These are phyloP conservation scores for Populus ilicifolia DNA, from an alignment of 345 rosid species.

Conservation along the genomic window DNA sequence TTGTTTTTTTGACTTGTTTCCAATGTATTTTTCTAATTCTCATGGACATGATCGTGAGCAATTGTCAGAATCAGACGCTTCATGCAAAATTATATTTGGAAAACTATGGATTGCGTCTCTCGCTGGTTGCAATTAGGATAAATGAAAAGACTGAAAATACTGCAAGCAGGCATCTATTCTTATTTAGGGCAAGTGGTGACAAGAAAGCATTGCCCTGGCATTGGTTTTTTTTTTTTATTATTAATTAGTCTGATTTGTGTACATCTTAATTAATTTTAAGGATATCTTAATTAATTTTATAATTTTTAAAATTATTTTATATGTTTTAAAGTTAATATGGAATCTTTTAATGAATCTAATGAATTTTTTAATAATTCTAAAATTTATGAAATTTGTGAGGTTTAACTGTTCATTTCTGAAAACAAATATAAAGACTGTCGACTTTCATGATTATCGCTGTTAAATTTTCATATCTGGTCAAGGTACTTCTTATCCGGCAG, in stretches of 20 bases:
- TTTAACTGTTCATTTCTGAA: no score
- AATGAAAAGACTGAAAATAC: not conserved
- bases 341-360: no score
- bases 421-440: no score
- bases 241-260: no score
- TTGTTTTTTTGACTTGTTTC: not conserved
- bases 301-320: no score
- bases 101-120: not conserved
- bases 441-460: not conserved
- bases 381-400: no score
- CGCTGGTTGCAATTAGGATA: not conserved
- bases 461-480: not conserved
- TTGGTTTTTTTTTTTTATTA: not conserved
- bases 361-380: no score
- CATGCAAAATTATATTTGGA: not conserved
- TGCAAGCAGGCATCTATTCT: not conserved
- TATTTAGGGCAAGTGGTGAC: not conserved
- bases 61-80: not conserved
- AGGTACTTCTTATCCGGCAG: not conserved
- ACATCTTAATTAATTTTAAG: no score
- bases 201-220: not conserved
- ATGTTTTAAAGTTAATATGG: no score
- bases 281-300: no score
- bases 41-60: conserved; percentile 1
- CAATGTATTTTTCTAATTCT: not conserved